Evolutionary conservation across 1,284 basidiomycete species (phyloP).

Genomic region (Sanghuangporus sanghuang): DNA sequence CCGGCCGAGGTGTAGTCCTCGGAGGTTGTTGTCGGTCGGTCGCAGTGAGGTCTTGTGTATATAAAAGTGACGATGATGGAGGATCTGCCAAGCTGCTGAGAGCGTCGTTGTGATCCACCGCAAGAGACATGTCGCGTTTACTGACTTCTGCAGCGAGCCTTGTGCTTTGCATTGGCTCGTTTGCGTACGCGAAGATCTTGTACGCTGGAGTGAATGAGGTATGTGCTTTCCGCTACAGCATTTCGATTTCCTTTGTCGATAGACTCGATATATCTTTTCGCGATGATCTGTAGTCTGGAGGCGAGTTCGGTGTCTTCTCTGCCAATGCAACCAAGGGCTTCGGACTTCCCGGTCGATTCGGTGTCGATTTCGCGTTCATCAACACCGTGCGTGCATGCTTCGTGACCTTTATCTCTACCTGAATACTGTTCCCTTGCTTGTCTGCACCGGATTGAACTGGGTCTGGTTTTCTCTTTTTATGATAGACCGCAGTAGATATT

Average conservation of each 20-base stretch:
- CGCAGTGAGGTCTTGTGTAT: background rate
- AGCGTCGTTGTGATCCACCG: background rate
- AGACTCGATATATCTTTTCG: background rate
- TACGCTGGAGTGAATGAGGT: constrained; percentile 19
- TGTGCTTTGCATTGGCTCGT: background rate
- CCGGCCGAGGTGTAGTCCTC: background rate
- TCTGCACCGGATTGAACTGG: background rate
- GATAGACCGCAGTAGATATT: constrained; percentile 38
- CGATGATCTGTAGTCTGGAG: constrained; percentile 10
- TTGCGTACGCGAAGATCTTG: constrained; percentile 16
- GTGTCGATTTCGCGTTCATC: constrained; percentile 41
- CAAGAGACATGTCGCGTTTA: background rate
- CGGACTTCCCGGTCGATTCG: constrained; percentile 40
- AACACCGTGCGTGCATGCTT: constrained; percentile 31
- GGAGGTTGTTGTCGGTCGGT: background rate
- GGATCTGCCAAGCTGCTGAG: background rate
- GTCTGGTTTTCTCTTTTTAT: background rate
- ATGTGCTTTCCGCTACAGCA: background rate
- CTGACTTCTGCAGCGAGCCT: background rate
- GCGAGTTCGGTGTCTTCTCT: constrained; percentile 17
- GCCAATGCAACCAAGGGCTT: constrained; percentile 2
- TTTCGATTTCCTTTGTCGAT: background rate
- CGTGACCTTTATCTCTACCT: background rate
- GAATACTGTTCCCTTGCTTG: background rate
- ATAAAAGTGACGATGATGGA: background rate